Percentiles rank a stretch among this genome's conserved stretches.
Evolutionary conservation across 352 stramenopile species (phyloP).

Genomic region (Globisporangium nagaii): DNA sequence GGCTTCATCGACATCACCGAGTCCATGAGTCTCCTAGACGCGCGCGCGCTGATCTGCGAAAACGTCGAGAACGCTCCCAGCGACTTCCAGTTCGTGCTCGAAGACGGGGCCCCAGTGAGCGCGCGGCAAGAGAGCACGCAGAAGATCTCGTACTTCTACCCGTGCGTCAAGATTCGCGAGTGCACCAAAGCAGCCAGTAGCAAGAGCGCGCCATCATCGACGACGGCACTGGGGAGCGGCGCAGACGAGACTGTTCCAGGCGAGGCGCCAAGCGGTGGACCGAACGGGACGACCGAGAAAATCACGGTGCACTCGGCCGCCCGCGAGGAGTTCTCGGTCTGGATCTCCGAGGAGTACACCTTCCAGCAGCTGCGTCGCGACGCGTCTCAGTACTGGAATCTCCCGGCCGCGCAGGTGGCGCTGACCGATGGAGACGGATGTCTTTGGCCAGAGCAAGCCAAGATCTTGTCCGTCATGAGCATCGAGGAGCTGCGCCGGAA

Average conservation of each 20-base stretch:
- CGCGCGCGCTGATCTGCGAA: slow-evolving; percentile 52
- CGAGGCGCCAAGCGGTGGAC: background rate
- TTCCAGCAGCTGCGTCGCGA: slow-evolving; percentile 72
- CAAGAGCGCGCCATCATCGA: too few relatives aligned
- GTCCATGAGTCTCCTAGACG: slow-evolving; percentile 53
- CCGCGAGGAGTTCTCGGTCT: slow-evolving; percentile 57
- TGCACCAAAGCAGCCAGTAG: slow-evolving; percentile 8
- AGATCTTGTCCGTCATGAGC: slow-evolving; percentile 57
- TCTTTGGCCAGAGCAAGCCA: slow-evolving; percentile 74
- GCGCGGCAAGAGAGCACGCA: slow-evolving; percentile 52
- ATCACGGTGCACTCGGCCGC: slow-evolving; percentile 43
- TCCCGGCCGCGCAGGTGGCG: slow-evolving; percentile 33
- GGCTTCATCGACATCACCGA: slow-evolving; percentile 74
- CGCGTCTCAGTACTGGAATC: slow-evolving; percentile 64
- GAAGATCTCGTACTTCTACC: slow-evolving; percentile 56
- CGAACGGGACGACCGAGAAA: slow-evolving; percentile 26
- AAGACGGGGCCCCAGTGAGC: slow-evolving; percentile 56
- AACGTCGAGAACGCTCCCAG: slow-evolving; percentile 60
- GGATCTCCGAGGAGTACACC: slow-evolving; percentile 66
- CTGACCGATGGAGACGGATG: slow-evolving; percentile 58
- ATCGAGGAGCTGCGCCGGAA: slow-evolving; percentile 39
- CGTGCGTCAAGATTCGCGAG: slow-evolving; percentile 67
- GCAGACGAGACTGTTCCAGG: background rate
- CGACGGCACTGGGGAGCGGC: too few relatives aligned
- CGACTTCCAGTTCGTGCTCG: slow-evolving; percentile 73